phyloP scores from a whole-genome alignment of 1,139 yeast genomes.

The Yamadazyma oceani region DNA sequence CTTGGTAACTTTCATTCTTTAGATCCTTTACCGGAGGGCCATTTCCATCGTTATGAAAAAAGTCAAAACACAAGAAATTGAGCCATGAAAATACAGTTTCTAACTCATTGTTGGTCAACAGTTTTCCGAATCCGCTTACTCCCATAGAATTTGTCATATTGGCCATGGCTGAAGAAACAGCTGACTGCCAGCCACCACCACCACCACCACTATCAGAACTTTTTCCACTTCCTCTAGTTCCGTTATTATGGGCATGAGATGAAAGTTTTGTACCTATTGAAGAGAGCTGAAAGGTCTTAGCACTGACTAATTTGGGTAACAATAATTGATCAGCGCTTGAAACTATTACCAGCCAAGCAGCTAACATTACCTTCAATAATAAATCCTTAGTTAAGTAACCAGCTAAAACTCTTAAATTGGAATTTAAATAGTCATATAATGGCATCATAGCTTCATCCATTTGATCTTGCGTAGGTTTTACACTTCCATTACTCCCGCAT shows the following conservation, averaged over 20 bases:
- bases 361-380: conserved; percentile 66
- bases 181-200: conserved; percentile 46
- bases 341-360: conserved; percentile 72
- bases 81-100: conserved; percentile 77
- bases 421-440: conserved; percentile 70
- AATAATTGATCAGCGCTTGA: conserved; percentile 63
- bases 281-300: conserved; percentile 41
- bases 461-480: conserved; percentile 50
- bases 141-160: conserved; percentile 46
- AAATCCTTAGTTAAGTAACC: conserved; percentile 59
- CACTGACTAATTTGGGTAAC: conserved; percentile 69
- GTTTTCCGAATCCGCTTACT: conserved; percentile 52
- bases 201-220: conserved; percentile 3
- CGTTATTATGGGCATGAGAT: conserved; percentile 11
- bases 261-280: conserved; percentile 21
- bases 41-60: conserved; percentile 79
- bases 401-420: conserved; percentile 67
- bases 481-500: conserved; percentile 51
- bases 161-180: conserved; percentile 50
- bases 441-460: conserved; percentile 73
- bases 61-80: conserved; percentile 61
- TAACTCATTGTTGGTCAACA: conserved; percentile 59
- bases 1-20: conserved; percentile 65
- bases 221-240: conserved; percentile 2
- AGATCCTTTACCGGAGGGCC: conserved; percentile 74